Percentiles rank a stretch among this genome's conserved stretches.
Conservation (phyloP, 805 yeast genomes). For the Schwanniomyces yamadae region DNA sequence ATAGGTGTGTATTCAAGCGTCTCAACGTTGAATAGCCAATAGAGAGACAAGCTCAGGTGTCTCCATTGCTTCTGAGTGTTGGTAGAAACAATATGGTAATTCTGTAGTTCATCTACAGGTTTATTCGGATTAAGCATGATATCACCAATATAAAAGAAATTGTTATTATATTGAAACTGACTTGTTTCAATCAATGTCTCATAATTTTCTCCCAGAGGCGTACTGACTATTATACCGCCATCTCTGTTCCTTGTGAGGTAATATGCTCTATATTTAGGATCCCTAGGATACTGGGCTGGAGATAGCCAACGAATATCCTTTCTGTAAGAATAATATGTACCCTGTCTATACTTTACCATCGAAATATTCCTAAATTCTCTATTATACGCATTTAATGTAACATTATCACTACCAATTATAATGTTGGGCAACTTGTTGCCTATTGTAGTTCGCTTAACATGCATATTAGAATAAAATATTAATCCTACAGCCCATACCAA, state of each 20-base stretch:
- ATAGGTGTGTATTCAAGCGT: conserved; percentile 30
- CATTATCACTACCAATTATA: conserved; percentile 24
- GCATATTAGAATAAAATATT: conserved; percentile 25
- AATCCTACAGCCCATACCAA: conserved; percentile 28
- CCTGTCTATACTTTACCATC: conserved; percentile 23
- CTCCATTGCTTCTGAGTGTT: conserved; percentile 47
- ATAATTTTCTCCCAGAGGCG: conserved; percentile 24
- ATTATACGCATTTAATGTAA: conserved; percentile 30
- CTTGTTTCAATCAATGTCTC: conserved; percentile 26
- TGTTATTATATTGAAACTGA: conserved; percentile 43
- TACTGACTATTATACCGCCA: conserved; percentile 19
- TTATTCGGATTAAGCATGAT: conserved; percentile 40
- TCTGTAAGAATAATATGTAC: conserved; percentile 16
- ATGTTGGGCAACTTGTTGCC: conserved; percentile 23
- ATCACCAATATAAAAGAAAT: conserved; percentile 27
- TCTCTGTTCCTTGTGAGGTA: conserved; percentile 20
- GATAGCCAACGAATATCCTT: conserved; percentile 28
- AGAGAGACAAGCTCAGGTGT: conserved; percentile 35
- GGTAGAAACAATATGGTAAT: conserved; percentile 54
- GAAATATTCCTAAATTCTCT: conserved; percentile 28
- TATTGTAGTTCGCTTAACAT: too few relatives aligned
- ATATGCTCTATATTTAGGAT: conserved; percentile 25
- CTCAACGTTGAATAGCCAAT: conserved; percentile 34
- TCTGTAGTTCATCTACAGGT: conserved; percentile 41
- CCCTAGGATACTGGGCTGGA: conserved; percentile 29